These are phyloP conservation scores for Yamadazyma blattariae DNA, from an alignment of 1,139 yeast species.

Conservation along the genomic window DNA sequence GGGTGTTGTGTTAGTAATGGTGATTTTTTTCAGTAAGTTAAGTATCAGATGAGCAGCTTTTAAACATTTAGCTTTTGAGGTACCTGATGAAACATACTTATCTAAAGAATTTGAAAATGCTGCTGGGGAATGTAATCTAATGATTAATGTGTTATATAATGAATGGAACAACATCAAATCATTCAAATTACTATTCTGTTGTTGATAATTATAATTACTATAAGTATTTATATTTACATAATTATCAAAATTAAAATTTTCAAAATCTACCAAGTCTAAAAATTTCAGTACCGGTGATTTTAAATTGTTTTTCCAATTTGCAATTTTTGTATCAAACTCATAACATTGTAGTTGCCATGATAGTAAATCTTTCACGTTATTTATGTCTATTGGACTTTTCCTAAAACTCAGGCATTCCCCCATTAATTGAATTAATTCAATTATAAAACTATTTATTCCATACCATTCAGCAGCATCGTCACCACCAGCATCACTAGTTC, in stretches of 20 bases:
- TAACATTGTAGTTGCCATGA: conserved; percentile 17
- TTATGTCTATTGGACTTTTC: conserved; percentile 13
- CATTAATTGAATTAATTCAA: conserved; percentile 15
- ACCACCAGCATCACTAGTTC: too few species aligned
- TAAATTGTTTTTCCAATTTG: conserved; percentile 11
- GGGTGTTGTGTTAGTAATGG: too few species aligned
- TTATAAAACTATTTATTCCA: conserved; percentile 12
- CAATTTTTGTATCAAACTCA: conserved; percentile 13
- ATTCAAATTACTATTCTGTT: too few species aligned
- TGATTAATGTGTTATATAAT: conserved; percentile 15
- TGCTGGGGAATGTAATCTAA: conserved; percentile 16
- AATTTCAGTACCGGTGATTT: conserved; percentile 8
- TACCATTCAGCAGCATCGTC: conserved; percentile 7
- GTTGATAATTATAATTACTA: neutral
- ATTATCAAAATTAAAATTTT: neutral
- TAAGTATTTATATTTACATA: conserved; percentile 1
- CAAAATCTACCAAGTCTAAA: conserved; percentile 6
- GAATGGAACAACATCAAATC: conserved; percentile 7
- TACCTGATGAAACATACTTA: conserved; percentile 12
- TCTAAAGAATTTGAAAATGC: conserved; percentile 16
- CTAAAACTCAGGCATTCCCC: conserved; percentile 12
- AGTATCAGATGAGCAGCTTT: conserved; percentile 12
- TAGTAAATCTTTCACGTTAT: conserved; percentile 14
- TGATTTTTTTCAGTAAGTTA: conserved; percentile 7
- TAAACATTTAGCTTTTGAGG: conserved; percentile 13